Conservation (phyloP, 306 rosid species). For the Vachellia pachyceras region DNA sequence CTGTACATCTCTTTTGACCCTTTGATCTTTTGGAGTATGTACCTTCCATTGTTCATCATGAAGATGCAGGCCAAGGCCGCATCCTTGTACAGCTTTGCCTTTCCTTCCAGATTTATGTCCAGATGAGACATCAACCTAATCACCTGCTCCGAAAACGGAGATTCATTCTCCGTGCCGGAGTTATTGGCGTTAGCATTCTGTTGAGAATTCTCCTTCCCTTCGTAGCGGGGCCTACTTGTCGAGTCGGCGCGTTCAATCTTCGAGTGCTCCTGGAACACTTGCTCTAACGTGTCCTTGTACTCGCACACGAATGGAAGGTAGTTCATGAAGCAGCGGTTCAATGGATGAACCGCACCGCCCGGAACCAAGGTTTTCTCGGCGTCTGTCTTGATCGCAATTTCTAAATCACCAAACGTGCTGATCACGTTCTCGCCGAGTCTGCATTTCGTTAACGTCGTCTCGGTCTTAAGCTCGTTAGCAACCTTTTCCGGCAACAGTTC, state of each 20-base stretch:
- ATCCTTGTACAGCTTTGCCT: conserved; percentile 70
- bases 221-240: conserved; percentile 34
- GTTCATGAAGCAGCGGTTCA: conserved; percentile 59
- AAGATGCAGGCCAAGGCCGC: conserved; percentile 64
- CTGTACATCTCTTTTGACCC: conserved; percentile 59
- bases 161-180: neutral
- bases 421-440: conserved; percentile 56
- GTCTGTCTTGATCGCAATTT: conserved; percentile 46
- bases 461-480: conserved; percentile 47
- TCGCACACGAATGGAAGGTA: conserved; percentile 48
- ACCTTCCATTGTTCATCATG: conserved; percentile 96
- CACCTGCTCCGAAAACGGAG: conserved; percentile 60
- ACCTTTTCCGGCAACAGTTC: conserved; percentile 44
- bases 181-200: neutral
- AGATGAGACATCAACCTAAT: conserved; percentile 67
- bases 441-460: conserved; percentile 39
- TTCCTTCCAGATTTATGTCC: conserved; percentile 62
- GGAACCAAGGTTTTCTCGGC: conserved; percentile 47
- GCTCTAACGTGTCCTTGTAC: conserved; percentile 54
- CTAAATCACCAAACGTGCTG: conserved; percentile 48
- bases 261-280: conserved; percentile 54
- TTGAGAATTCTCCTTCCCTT: conserved; percentile 7
- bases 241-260: conserved; percentile 59
- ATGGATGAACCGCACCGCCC: conserved; percentile 57
- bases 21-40: conserved; percentile 81